Base-by-base conservation (phyloP, 2,329 filamentous ascomycete genomes). In the Fusarium falciforme region DNA sequence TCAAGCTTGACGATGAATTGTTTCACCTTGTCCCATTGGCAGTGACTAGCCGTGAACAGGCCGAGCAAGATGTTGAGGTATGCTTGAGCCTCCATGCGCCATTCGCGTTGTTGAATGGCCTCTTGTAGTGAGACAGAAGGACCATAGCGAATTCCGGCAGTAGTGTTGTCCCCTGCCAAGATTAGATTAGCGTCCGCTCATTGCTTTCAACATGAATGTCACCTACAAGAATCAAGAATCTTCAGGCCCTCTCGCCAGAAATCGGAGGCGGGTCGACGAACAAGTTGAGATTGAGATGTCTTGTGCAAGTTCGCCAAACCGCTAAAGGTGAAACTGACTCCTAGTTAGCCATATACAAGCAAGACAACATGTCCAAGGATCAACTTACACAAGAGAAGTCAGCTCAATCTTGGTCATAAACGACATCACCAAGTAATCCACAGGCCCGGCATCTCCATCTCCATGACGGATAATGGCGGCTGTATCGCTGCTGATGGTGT, bases 1-100 rank as follows among this genome's bases (percentile, higher is more conserved):
- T 88, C 85, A 14, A 93, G 83, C 52, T 87, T 86, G 14, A 86
- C 83, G 20, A 94, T 81, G 64, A 86, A 88, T 67, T 89, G 84
- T 76, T 86, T 88, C 5, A 93, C 93, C 49, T 87, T 86, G 12
- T 87, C 83, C 91, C 93, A 95, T 70, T 94, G 90, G 47, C 91
- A 93, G 59, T 91, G 89, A 47, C 90, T 92, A 54, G 92, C 93
- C 1, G 90, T 87, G 64, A 93, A 87, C 60, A 96, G 88, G 5
- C 92, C 91, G 29, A 92, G 89, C 20, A 95, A 87, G n/a, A 94
- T 87, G 60, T 92, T 89, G 38, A 94, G 86, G 72, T 94, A 93
- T 79, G 90, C 91, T 68, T 90, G 89, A 9, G 94, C 85, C 61
- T 91, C 87, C 65, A 85, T 87, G 60, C 92, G 89, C 92, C 92